Evolutionary conservation across 2,329 filamentous ascomycete genomes (phyloP), one percentile per base, ranked within the genome.

Genomic region (Huntiella decipiens): DNA sequence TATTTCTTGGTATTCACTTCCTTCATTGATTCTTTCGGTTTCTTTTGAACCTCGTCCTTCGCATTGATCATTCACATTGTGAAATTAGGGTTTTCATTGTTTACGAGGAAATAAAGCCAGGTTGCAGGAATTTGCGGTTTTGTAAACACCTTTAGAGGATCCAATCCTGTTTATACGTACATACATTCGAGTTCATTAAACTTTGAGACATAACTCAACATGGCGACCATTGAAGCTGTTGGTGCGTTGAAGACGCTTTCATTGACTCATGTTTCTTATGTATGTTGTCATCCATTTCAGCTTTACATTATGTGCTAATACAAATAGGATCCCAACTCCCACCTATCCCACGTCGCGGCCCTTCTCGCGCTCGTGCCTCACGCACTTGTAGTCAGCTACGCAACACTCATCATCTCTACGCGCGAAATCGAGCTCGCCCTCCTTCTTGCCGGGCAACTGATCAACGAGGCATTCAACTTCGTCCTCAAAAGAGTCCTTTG

Each of bases 281-380:
- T 92, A 65, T 57, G 75, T 62, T n/a, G 22, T 40, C 37, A 31
- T 15, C 17, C 3, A 38, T 31, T 4, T 49, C 16, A 7, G 47
- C 31, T 41, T 41, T 36, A 43, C 36, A 39, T 13, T 17, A 8
- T 11, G 22, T 11, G 37, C 17, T 36, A 15, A 7, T 28, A n/a
- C 32, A 4, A 28, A 5, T 56, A 94, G 86, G 83, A 96, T 64
- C 86, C 92, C 4, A 63, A 76, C 51, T 88, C 96, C 63, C 74
- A 71, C 46, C 50, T 95, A 55, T 96, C 91, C 43, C 84, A 86
- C 63, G 60, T 85, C 41, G 95, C 83, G 61, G 91, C 91, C 54
- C 95, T 83, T 74, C 82, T 98, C 49, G 87, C 92, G 52, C 81
- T 98, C 49, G 73, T 94, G 46, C 91, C 91, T 0, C 91, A 98